phyloP scores from a whole-genome alignment of 176 grass and related monocot genomes.

The Raddia guianensis region DNA sequence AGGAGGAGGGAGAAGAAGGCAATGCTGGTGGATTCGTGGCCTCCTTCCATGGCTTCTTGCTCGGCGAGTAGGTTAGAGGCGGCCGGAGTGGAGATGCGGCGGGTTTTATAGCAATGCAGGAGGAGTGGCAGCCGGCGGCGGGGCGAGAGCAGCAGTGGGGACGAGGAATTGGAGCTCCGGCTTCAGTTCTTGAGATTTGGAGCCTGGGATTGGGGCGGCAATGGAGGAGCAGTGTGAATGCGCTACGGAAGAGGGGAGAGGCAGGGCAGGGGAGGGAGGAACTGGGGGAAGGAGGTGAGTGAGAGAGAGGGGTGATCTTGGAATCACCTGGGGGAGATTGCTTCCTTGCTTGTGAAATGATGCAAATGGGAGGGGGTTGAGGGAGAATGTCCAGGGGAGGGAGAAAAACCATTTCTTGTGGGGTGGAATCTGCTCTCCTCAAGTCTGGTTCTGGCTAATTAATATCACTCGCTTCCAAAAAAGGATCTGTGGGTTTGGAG shows the following conservation, averaged over 20 bases:
- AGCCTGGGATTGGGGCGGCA: conserved; percentile 31
- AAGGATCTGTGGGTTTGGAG: too few relatives aligned
- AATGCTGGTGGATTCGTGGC: conserved; percentile 37
- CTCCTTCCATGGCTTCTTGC: conserved; percentile 34
- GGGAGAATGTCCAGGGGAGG: background rate
- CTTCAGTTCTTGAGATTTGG: conserved; percentile 27
- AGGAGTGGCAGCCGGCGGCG: conserved; percentile 2
- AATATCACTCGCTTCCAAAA: too few relatives aligned
- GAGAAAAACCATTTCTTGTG: conserved; percentile 8
- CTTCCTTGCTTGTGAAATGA: conserved; percentile 53
- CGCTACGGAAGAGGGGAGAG: background rate
- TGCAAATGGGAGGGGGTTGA: background rate
- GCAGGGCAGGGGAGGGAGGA: background rate
- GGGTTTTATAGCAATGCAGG: conserved; percentile 50
- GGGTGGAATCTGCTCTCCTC: background rate
- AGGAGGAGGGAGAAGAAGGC: conserved; percentile 11
- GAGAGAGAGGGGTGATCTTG: conserved; percentile 28
- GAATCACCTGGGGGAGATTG: conserved; percentile 49
- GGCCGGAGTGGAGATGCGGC: conserved; percentile 23
- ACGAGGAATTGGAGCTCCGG: conserved; percentile 9
- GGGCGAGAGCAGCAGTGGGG: conserved; percentile 4
- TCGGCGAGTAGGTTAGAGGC: conserved; percentile 2
- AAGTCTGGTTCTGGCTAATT: too few relatives aligned
- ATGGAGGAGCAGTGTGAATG: conserved; percentile 36
- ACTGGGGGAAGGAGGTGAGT: background rate